Conservation (phyloP, 352 stramenopile genomes). For the Pythium rhizo-oryzae region DNA sequence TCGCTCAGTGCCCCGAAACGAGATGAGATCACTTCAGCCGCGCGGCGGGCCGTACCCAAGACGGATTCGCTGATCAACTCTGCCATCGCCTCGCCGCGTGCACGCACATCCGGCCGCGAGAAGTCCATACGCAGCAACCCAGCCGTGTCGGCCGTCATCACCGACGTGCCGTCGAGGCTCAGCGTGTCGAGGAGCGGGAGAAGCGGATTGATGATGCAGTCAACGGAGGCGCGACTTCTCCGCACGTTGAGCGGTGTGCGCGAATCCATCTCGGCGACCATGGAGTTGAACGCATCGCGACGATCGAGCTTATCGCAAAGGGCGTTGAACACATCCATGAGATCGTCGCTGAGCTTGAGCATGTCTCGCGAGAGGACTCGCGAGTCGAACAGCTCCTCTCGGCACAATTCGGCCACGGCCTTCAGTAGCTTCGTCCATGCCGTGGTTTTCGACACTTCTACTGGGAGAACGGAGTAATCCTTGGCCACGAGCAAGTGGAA, state of each 20-base stretch:
- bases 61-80: conserved; percentile 3
- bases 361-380: not conserved
- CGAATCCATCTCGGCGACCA: conserved; percentile 13
- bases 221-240: not conserved
- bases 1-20: conserved; percentile 3
- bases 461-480: not conserved
- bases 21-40: not conserved
- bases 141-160: conserved; percentile 10
- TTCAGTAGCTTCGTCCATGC: not conserved
- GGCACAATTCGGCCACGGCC: not conserved
- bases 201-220: conserved; percentile 25
- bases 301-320: not conserved
- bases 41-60: conserved; percentile 1
- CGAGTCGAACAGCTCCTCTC: not conserved
- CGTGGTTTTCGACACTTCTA: not conserved
- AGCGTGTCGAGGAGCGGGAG: conserved; percentile 35
- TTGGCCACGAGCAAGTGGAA: conserved; percentile 21
- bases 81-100: not conserved
- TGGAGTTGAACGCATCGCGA: conserved; percentile 20
- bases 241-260: not conserved
- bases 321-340: not conserved
- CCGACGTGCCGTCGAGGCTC: conserved; percentile 25
- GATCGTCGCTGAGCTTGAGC: not conserved
- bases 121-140: not conserved
- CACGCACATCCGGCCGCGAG: not conserved